Evolutionary conservation across 2,329 filamentous ascomycete genomes (phyloP), one percentile per base, ranked within the genome.

Genomic region (Biscogniauxia marginata): DNA sequence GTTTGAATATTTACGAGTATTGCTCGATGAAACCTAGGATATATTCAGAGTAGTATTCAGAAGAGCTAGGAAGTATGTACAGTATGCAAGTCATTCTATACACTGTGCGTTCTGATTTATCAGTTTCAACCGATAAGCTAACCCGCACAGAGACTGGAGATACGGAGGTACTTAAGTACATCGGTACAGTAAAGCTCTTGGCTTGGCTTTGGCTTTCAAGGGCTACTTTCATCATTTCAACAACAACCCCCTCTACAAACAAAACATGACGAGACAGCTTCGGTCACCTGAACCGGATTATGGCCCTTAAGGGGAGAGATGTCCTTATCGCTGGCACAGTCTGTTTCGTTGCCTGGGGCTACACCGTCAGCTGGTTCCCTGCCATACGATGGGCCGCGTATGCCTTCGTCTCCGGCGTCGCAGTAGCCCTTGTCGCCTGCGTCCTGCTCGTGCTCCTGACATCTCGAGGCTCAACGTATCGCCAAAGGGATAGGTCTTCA

Each of bases 301-400:
- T 89, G 88, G 86, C 84, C 81, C 80, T 91, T 77, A 84, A 85
- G 79, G 84, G 85, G 77, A 85, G 84, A 81, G 83, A 92, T 83
- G 81, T 87, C 73, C 80, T 85, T 72, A 73, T 89, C 74, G 85
- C 86, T 72, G 83, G 81, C 73, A 73, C 88, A 71, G 85, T 82
- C 73, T 83, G 80, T 73, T 91, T 96, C 74, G 79, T 97, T 72
- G 88, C 91, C 71, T 98, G 93, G 93, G 90, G 90, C 60, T 88
- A 93, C 72, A 83, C 88, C 58, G 87, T 91, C 64, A 87, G 89
- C 77, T 96, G 89, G 87, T 79, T 92, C 67, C 92, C 93, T 24
- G 77, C 86, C 57, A 79, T 98, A 63, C 91, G 91, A 72, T 96
- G 90, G 82, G 81, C 90, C 45, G 90, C 89, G 67, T 90, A 96